Evolutionary conservation across 2,329 filamentous ascomycete species (phyloP).

Genomic region (Aspergillus pseudonomiae): DNA sequence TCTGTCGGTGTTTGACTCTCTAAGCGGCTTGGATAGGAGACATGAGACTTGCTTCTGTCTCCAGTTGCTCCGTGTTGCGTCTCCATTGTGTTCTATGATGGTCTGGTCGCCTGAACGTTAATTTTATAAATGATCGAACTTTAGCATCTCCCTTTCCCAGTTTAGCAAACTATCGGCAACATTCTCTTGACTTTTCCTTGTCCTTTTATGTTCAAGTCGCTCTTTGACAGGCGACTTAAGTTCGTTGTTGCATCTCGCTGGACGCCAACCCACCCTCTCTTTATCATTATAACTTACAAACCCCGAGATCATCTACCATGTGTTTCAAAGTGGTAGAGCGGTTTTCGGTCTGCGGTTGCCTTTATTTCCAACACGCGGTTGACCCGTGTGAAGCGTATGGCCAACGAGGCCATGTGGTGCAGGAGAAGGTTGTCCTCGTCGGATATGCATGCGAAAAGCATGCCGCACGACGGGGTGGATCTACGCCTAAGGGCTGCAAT

Average conservation of each 20-base stretch:
- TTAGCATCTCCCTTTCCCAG: not conserved
- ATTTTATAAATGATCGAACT: slow-evolving; percentile 10
- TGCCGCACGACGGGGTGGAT: slow-evolving; percentile 22
- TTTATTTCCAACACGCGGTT: slow-evolving; percentile 85
- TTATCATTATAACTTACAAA: not conserved
- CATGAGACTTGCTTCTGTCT: slow-evolving; percentile 6
- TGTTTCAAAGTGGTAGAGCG: slow-evolving; percentile 85
- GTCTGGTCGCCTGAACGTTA: slow-evolving; percentile 13
- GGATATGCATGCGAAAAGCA: slow-evolving; percentile 76
- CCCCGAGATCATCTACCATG: slow-evolving; percentile 59
- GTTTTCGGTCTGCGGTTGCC: slow-evolving; percentile 82
- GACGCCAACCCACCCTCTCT: slow-evolving; percentile 1
- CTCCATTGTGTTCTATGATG: slow-evolving; percentile 6
- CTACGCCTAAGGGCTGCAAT: slow-evolving; percentile 8
- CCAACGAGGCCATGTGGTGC: slow-evolving; percentile 69
- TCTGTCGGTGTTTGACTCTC: slow-evolving; percentile 4
- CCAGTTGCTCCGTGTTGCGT: not conserved
- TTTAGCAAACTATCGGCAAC: not conserved
- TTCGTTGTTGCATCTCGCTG: slow-evolving; percentile 1
- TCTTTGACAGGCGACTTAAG: slow-evolving; percentile 3
- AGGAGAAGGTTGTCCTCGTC: slow-evolving; percentile 77
- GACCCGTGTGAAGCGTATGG: slow-evolving; percentile 79
- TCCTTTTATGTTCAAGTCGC: slow-evolving; percentile 4
- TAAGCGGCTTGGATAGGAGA: slow-evolving; percentile 2
- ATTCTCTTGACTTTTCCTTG: not conserved